Evolutionary conservation across 2,329 filamentous ascomycete genomes (phyloP).

Genomic region (Cytospora piceae): DNA sequence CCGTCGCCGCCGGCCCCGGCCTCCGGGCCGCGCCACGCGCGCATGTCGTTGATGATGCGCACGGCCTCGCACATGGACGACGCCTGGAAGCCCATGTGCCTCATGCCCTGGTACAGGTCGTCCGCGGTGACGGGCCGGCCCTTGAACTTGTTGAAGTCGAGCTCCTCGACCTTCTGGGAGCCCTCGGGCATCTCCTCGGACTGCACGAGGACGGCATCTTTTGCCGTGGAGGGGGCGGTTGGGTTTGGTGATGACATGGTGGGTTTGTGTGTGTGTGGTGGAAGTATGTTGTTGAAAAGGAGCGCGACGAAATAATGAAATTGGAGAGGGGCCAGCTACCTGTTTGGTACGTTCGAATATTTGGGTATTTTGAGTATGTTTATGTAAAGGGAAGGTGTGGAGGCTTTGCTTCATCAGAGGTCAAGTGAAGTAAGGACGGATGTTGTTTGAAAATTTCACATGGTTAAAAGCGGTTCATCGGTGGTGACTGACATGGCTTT

Average conservation of each 20-base stretch:
- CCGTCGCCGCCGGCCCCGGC: slow-evolving; percentile 49
- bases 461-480: slow-evolving; percentile 4
- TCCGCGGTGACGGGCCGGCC: slow-evolving; percentile 79
- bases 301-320: no score
- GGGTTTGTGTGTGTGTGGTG: neutral
- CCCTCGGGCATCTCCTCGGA: slow-evolving; percentile 81
- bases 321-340: neutral
- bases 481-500: neutral
- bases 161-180: slow-evolving; percentile 81
- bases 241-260: slow-evolving; percentile 43
- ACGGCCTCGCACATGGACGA: slow-evolving; percentile 82
- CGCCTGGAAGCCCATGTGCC: slow-evolving; percentile 76
- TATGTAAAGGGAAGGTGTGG: neutral
- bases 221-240: slow-evolving; percentile 61
- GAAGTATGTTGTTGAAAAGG: neutral
- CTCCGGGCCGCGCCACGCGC: slow-evolving; percentile 80
- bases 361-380: neutral
- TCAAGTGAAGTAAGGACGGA: neutral
- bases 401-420: neutral
- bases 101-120: slow-evolving; percentile 81
- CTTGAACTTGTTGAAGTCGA: slow-evolving; percentile 87
- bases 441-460: slow-evolving; percentile 21
- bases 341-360: neutral
- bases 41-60: slow-evolving; percentile 93
- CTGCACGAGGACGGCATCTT: slow-evolving; percentile 80